These are phyloP conservation scores for Entomortierella chlamydospora DNA, from an alignment of 192 early-diverging fungal genomes.

Conservation along the genomic window DNA sequence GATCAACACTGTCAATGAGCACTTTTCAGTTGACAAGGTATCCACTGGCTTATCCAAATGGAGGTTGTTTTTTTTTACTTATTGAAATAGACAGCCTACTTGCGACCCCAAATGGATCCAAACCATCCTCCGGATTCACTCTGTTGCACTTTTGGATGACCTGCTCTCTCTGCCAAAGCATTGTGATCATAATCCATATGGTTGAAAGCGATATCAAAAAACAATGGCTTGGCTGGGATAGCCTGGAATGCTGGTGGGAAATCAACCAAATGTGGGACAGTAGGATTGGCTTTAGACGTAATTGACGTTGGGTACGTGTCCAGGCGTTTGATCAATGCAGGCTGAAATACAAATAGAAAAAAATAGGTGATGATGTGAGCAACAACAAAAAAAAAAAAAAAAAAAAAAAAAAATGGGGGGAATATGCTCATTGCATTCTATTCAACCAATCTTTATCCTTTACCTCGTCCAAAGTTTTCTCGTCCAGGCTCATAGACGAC, in stretches of 20 bases:
- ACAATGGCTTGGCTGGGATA: conserved; percentile 79
- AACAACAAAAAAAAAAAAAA: no score
- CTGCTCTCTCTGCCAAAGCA: conserved; percentile 38
- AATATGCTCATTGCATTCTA: no score
- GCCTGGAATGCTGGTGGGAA: conserved; percentile 74
- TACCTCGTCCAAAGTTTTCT: conserved; percentile 56
- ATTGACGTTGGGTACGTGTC: conserved; percentile 63
- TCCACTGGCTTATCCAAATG: no score
- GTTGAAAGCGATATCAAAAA: conserved; percentile 83
- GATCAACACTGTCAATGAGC: no score
- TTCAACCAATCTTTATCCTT: not conserved
- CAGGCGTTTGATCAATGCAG: conserved; percentile 64
- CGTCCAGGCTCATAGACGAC: conserved; percentile 54
- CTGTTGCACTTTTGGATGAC: conserved; percentile 29
- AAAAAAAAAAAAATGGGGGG: no score
- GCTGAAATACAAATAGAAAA: conserved; percentile 37
- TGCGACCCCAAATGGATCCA: conserved; percentile 52
- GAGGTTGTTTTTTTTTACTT: no score
- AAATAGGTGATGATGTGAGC: not conserved
- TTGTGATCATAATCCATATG: conserved; percentile 67
- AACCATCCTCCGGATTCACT: conserved; percentile 41
- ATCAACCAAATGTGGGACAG: conserved; percentile 68
- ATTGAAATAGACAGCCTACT: conserved; percentile 7
- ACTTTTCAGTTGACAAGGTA: no score
- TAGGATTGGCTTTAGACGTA: conserved; percentile 45